A percentile compares a stretch with the other conserved stretches of the same genome.
Conservation (phyloP, 2,329 filamentous ascomycete species). For the Sporothrix humicola region DNA sequence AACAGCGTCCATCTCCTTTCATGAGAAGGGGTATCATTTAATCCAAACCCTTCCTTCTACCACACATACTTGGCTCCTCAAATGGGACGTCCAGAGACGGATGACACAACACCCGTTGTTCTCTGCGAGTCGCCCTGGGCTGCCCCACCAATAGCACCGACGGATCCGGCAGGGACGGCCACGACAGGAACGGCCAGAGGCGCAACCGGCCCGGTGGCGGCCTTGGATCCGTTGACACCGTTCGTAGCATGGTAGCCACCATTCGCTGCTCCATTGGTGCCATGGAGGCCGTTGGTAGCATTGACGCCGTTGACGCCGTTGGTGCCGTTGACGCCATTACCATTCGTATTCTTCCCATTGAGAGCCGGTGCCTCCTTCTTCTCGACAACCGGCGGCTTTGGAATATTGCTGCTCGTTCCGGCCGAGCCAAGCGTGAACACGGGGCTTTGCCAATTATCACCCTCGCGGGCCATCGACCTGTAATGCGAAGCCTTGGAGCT, state of each 20-base stretch:
- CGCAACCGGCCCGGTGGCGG: background rate
- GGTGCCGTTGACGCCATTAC: conserved; percentile 35
- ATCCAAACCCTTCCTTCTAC: no score
- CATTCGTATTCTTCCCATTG: conserved; percentile 26
- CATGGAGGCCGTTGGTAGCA: conserved; percentile 31
- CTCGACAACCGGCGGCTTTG: conserved; percentile 59
- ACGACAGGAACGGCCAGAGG: background rate
- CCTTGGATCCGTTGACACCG: background rate
- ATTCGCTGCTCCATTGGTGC: conserved; percentile 34
- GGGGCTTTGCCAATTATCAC: conserved; percentile 92
- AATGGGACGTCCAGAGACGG: conserved; percentile 6
- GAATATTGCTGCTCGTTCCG: conserved; percentile 73
- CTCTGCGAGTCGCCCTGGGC: background rate
- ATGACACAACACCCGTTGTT: background rate
- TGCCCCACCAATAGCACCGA: background rate
- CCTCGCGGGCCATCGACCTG: conserved; percentile 83
- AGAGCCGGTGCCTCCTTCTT: conserved; percentile 48
- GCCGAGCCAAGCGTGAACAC: conserved; percentile 88
- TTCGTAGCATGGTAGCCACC: conserved; percentile 35
- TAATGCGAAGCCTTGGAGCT: conserved; percentile 94
- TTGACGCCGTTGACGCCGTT: conserved; percentile 35
- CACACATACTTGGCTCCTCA: background rate
- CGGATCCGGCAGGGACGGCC: background rate
- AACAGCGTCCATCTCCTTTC: background rate
- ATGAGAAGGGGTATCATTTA: background rate